phyloP scores from a whole-genome alignment of 768 basidiomycete species.

The Mycena vitilis region DNA sequence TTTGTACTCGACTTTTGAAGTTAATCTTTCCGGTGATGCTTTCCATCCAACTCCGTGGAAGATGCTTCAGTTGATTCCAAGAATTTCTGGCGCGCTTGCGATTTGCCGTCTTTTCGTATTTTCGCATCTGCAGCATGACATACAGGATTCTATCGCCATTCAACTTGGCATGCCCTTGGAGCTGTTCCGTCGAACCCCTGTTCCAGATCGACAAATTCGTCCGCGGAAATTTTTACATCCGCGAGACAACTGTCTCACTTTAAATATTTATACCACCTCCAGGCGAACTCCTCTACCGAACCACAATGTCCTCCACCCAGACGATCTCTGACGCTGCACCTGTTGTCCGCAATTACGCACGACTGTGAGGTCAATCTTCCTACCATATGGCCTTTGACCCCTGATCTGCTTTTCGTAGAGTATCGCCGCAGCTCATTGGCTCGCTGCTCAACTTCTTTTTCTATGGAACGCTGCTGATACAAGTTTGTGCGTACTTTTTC shows the following conservation, averaged over 20 bases:
- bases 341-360: not conserved
- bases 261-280: not conserved
- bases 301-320: not conserved
- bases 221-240: conserved; percentile 2
- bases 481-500: conserved; percentile 21
- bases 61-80: too few relatives aligned
- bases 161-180: not conserved
- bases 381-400: not conserved
- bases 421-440: conserved; percentile 24
- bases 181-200: too few relatives aligned
- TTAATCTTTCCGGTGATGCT: too few relatives aligned
- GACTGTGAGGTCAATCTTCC: not conserved
- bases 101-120: too few relatives aligned
- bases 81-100: too few relatives aligned
- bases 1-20: too few relatives aligned
- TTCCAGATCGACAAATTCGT: not conserved
- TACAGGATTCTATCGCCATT: too few relatives aligned
- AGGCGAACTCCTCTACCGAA: not conserved
- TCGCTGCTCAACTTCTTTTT: conserved; percentile 31
- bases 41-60: too few relatives aligned
- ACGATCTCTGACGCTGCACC: not conserved
- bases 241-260: conserved; percentile 3
- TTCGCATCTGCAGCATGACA: too few relatives aligned
- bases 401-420: not conserved
- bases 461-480: conserved; percentile 22